Conservation (phyloP, 345 rosid genomes). For the Hibiscus trionum region DNA sequence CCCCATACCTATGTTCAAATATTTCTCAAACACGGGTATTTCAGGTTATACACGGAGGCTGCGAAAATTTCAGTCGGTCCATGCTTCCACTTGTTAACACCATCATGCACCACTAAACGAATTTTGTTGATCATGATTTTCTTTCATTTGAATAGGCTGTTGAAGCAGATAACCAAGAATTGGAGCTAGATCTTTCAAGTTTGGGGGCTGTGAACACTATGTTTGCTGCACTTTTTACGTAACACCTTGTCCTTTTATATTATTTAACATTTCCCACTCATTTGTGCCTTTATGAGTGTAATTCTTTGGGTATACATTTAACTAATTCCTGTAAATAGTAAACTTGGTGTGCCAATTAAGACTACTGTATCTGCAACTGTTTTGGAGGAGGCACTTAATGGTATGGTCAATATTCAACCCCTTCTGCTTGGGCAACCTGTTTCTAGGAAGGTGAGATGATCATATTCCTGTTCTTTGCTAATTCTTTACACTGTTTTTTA, state of each 20-base stretch:
- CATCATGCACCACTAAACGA: not conserved
- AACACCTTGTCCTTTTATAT: conserved; percentile 1
- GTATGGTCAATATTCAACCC: conserved; percentile 53
- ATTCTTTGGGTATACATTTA: not conserved
- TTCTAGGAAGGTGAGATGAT: conserved; percentile 53
- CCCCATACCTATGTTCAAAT: not conserved
- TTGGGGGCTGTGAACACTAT: conserved; percentile 91
- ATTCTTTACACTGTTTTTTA: conserved; percentile 12
- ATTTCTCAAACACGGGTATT: not conserved
- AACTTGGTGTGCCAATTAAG: conserved; percentile 97
- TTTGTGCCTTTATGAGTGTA: not conserved
- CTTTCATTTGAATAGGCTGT: conserved; percentile 48
- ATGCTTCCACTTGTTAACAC: not conserved
- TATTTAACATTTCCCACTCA: not conserved
- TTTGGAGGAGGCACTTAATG: conserved; percentile 94
- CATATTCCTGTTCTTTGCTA: conserved; percentile 10
- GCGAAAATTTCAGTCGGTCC: not conserved
- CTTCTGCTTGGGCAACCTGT: conserved; percentile 56
- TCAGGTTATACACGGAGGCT: not conserved
- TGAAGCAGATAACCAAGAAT: conserved; percentile 66
- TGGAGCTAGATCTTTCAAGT: conserved; percentile 95
- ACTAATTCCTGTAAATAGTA: conserved; percentile 31
- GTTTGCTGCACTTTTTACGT: conserved; percentile 94
- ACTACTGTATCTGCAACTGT: conserved; percentile 90
- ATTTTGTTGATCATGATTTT: conserved; percentile 10